These are phyloP conservation scores for Fusarium sp. DNA, from an alignment of 2,329 filamentous ascomycete species.

Conservation along the genomic window DNA sequence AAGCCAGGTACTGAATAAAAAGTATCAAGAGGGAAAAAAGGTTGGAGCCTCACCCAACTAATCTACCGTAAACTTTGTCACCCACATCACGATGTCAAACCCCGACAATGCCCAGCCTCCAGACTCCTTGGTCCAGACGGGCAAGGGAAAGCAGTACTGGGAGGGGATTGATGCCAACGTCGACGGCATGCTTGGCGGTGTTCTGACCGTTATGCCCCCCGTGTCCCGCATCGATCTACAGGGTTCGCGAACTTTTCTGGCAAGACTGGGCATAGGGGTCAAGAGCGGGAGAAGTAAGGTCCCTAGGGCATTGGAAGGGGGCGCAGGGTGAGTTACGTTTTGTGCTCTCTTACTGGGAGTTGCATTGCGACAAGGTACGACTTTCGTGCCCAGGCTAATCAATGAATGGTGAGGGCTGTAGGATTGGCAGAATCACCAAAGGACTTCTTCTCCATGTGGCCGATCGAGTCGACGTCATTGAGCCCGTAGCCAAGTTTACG, in stretches of 20 bases:
- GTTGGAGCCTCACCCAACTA: background rate
- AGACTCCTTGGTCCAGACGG: background rate
- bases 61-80: background rate
- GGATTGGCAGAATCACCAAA: background rate
- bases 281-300: background rate
- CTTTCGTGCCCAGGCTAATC: background rate
- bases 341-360: background rate
- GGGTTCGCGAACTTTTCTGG: background rate
- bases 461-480: background rate
- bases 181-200: background rate
- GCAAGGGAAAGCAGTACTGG: background rate
- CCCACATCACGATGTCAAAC: background rate
- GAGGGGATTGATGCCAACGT: background rate
- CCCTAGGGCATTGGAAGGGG: background rate
- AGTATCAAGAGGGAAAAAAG: background rate
- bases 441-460: background rate
- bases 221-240: background rate
- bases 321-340: background rate
- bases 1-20: background rate
- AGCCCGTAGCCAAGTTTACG: background rate
- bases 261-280: background rate
- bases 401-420: background rate
- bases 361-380: background rate
- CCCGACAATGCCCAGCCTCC: background rate
- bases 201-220: background rate